These are phyloP conservation scores for Nicotiana noctiflora DNA, from an alignment of 257 asterid genomes.

Conservation along the genomic window DNA sequence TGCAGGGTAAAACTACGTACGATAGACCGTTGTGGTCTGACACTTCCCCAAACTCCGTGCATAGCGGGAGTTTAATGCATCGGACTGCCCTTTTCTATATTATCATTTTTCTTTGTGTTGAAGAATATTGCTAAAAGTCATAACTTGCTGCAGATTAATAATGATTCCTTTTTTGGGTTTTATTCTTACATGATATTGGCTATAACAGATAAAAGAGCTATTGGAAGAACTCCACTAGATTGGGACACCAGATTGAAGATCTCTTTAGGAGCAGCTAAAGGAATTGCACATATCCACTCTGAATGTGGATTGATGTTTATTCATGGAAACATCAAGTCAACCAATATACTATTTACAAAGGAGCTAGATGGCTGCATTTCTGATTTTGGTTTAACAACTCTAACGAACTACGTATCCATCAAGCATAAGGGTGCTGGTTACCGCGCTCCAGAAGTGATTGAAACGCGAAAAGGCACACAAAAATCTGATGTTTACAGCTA, in stretches of 20 bases:
- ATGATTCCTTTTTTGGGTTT: neutral
- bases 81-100: too few relatives aligned
- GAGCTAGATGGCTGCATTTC: slow-evolving; percentile 16
- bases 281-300: slow-evolving; percentile 18
- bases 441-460: slow-evolving; percentile 27
- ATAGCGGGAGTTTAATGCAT: too few relatives aligned
- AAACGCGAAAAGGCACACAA: slow-evolving; percentile 15
- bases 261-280: slow-evolving; percentile 19
- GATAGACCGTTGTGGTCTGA: too few relatives aligned
- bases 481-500: slow-evolving; percentile 26
- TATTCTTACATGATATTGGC: neutral
- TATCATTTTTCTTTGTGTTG: too few relatives aligned
- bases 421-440: slow-evolving; percentile 9
- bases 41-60: too few relatives aligned
- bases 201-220: slow-evolving; percentile 10
- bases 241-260: slow-evolving; percentile 25
- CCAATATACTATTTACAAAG: slow-evolving; percentile 19
- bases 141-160: neutral
- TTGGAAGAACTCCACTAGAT: slow-evolving; percentile 7
- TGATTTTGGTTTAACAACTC: slow-evolving; percentile 11
- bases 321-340: slow-evolving; percentile 27
- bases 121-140: too few relatives aligned
- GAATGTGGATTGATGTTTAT: slow-evolving; percentile 8
- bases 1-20: too few relatives aligned
- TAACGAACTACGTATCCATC: neutral